Evolutionary conservation across 495 filamentous ascomycete genomes (phyloP), one percentile per base, ranked within the genome.

Genomic region (Neurospora tetrasperma): DNA sequence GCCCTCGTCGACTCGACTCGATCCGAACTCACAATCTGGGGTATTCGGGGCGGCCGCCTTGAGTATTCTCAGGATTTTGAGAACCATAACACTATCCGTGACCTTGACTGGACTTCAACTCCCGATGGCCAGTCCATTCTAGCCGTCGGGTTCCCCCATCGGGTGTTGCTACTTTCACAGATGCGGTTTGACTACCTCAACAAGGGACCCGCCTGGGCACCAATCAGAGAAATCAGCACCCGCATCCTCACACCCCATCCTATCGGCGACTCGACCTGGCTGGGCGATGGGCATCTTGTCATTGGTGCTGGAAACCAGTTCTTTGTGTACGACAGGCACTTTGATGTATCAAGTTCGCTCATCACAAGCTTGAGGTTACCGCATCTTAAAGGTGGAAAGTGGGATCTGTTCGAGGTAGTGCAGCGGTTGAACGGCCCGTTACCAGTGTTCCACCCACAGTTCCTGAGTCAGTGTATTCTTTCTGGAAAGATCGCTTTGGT

Each of bases 81-180:
- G 72, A 83, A 85, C 27, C 84, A 89, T 73, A 93, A 96, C 73
- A 87, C 87, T 18, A 94, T 98, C 42, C 86, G 89, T 74, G 95
- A 97, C 77, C 86, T 98, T 9, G 94, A 97, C 78, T 98, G 95
- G 95, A 95, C 94, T 2, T 94, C 92, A 9, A 97, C 95, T 0
- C 94, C 95, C 0, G 94, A 97, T 76, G 89, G 88, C 75, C 95
- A 98, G 79, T 95, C 93, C 3, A 93, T 98, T 72, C 87, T 98
- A 14, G 93, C 95, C 9, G 93, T 98, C 43, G 94, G 95, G 6
- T 98, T 97, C 78, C 90, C 90, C 14, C 92, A 95, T 75, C 88
- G 91, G 71, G 91, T 98, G 27, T 78, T 96, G 39, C 85, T 98
- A 4, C 85, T 97, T n/a, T 90, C 92, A 31, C 94, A 98, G 80